A percentile compares a stretch with the other conserved stretches of the same genome.
phyloP scores from a whole-genome alignment of 345 rosid species.

The Trapa bicornis region DNA sequence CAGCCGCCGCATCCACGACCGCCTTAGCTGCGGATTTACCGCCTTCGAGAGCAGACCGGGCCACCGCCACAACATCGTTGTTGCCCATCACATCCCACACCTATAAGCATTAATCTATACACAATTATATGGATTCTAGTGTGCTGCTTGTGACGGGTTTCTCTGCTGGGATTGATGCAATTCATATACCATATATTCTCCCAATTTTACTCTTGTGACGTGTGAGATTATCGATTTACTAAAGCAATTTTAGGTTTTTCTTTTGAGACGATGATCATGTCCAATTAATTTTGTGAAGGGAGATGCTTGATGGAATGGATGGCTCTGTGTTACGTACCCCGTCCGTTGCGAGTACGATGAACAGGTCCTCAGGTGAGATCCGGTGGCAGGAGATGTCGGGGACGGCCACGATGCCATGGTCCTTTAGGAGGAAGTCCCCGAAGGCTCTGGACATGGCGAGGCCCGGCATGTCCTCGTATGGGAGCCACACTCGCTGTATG shows the following conservation, averaged over 20 bases:
- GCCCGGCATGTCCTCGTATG: slow-evolving; percentile 64
- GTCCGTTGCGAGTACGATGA: slow-evolving; percentile 65
- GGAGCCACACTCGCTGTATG: slow-evolving; percentile 79
- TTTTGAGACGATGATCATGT: too few species aligned
- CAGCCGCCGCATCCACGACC: slow-evolving; percentile 49
- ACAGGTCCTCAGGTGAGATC: slow-evolving; percentile 38
- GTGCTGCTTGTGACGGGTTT: too few species aligned
- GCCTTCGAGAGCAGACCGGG: slow-evolving; percentile 22
- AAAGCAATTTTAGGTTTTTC: too few species aligned
- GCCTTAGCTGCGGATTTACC: slow-evolving; percentile 43
- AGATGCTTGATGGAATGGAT: too few species aligned
- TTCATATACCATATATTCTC: too few species aligned
- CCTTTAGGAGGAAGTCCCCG: slow-evolving; percentile 63
- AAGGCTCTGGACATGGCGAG: slow-evolving; percentile 95
- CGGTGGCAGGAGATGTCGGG: slow-evolving; percentile 56
- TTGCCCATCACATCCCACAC: slow-evolving; percentile 80
- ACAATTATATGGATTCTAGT: too few species aligned
- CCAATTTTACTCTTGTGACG: too few species aligned
- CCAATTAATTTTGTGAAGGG: too few species aligned
- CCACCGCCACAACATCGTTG: slow-evolving; percentile 45
- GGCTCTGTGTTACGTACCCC: slow-evolving; percentile 34
- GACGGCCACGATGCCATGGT: slow-evolving; percentile 54
- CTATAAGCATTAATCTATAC: slow-evolving; percentile 9
- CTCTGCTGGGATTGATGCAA: too few species aligned
- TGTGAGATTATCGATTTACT: too few species aligned